Percentiles rank a stretch among this genome's conserved stretches.
phyloP scores from a whole-genome alignment of 176 grass and related monocot genomes.

The Aegilops sharonensis region DNA sequence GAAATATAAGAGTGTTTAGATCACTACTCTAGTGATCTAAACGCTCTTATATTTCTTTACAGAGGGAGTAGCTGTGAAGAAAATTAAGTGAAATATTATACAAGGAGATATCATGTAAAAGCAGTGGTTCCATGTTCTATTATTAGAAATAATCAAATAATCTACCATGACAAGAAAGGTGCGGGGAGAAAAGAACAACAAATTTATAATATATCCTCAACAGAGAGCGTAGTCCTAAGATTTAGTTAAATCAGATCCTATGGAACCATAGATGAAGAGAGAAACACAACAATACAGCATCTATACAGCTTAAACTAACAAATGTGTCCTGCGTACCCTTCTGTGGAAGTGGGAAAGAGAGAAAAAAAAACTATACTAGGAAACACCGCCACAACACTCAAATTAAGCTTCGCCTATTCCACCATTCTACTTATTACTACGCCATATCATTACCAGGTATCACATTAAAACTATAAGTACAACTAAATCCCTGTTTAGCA shows the following conservation, averaged over 20 bases:
- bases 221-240: neutral
- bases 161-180: neutral
- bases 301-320: conserved; percentile 9
- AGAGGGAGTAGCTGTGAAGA: neutral
- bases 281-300: neutral
- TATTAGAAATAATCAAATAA: neutral
- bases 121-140: neutral
- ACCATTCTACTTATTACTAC: neutral
- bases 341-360: neutral
- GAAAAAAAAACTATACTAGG: neutral
- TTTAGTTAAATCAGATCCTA: neutral
- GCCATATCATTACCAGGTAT: neutral
- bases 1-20: no score
- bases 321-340: neutral
- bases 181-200: neutral
- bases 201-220: neutral
- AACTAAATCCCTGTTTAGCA: neutral
- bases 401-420: neutral
- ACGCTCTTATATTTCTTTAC: no score
- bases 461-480: neutral
- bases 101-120: neutral
- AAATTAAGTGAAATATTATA: conserved; percentile 15
- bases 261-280: neutral
- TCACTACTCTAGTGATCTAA: no score
- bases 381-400: neutral